A percentile compares a stretch with the other conserved stretches of the same genome.
Evolutionary conservation across 371 early-diverging fungal species (phyloP).

Genomic region (Paraphysoderma sedebokerense): DNA sequence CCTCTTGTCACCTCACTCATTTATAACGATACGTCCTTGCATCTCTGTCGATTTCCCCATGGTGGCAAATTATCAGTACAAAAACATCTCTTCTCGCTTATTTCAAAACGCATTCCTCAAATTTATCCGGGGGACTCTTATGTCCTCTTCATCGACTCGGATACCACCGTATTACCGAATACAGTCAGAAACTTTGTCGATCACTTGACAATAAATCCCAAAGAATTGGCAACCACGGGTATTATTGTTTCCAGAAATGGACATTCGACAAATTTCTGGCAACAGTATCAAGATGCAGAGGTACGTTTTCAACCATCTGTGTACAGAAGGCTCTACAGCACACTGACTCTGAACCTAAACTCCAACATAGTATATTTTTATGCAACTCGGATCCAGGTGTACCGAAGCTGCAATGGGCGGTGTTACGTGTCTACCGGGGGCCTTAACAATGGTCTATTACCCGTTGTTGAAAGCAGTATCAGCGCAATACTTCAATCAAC

Average conservation of each 20-base stretch:
- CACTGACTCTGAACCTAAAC: neutral
- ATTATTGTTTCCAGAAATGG: conserved; percentile 5
- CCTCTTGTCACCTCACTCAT: no score
- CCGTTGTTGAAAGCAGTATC: conserved; percentile 8
- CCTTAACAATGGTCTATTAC: conserved; percentile 16
- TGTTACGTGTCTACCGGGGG: conserved; percentile 20
- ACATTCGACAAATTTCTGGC: conserved; percentile 5
- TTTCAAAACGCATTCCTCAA: conserved; percentile 12
- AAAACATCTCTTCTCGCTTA: conserved; percentile 7
- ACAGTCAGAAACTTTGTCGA: conserved; percentile 13
- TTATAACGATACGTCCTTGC: no score
- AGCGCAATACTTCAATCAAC: conserved; percentile 14
- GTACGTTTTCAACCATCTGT: conserved; percentile 3
- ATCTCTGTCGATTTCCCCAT: conserved; percentile 16
- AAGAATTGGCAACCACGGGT: conserved; percentile 12
- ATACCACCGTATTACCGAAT: conserved; percentile 13
- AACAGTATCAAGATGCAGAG: conserved; percentile 16
- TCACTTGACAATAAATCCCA: conserved; percentile 9
- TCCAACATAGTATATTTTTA: neutral
- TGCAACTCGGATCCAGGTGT: conserved; percentile 3
- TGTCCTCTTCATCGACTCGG: conserved; percentile 25
- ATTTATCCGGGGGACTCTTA: conserved; percentile 9
- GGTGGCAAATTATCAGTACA: conserved; percentile 21
- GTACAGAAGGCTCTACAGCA: conserved; percentile 1
- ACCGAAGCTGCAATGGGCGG: conserved; percentile 15